Conservation (phyloP, 2,329 filamentous ascomycete species). For the Aspergillus sp. region DNA sequence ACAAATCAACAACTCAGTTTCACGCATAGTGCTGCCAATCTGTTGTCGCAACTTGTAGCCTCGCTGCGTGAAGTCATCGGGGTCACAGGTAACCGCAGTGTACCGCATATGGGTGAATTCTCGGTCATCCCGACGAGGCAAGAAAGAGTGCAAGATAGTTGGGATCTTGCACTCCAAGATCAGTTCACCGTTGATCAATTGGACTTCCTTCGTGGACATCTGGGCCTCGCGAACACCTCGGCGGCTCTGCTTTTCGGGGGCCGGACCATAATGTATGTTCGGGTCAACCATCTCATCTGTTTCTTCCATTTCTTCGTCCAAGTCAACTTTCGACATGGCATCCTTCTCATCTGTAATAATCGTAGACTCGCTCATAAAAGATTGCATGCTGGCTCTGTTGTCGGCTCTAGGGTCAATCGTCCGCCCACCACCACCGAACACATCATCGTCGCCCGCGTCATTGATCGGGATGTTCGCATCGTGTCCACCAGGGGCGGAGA, state of each 20-base stretch:
- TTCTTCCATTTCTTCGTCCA: slow-evolving; percentile 49
- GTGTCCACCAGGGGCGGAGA: slow-evolving; percentile 57
- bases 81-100: slow-evolving; percentile 96
- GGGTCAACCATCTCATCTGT: slow-evolving; percentile 59
- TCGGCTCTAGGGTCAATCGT: slow-evolving; percentile 55
- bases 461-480: slow-evolving; percentile 51
- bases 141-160: slow-evolving; percentile 94
- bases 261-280: slow-evolving; percentile 76
- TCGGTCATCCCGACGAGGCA: slow-evolving; percentile 86
- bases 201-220: slow-evolving; percentile 90
- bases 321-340: slow-evolving; percentile 43
- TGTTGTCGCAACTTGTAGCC: slow-evolving; percentile 93
- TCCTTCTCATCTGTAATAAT: slow-evolving; percentile 56
- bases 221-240: slow-evolving; percentile 84
- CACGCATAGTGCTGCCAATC: slow-evolving; percentile 77
- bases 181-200: slow-evolving; percentile 94
- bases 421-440: slow-evolving; percentile 61
- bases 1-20: slow-evolving; percentile 95
- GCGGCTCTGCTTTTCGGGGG: slow-evolving; percentile 81
- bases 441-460: slow-evolving; percentile 64
- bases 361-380: slow-evolving; percentile 63
- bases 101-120: slow-evolving; percentile 99
- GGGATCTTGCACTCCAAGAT: slow-evolving; percentile 99
- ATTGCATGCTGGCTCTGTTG: slow-evolving; percentile 58
- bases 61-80: slow-evolving; percentile 83